Evolutionary conservation across 345 rosid species (phyloP).

Genomic region (Aurinia saxatilis): DNA sequence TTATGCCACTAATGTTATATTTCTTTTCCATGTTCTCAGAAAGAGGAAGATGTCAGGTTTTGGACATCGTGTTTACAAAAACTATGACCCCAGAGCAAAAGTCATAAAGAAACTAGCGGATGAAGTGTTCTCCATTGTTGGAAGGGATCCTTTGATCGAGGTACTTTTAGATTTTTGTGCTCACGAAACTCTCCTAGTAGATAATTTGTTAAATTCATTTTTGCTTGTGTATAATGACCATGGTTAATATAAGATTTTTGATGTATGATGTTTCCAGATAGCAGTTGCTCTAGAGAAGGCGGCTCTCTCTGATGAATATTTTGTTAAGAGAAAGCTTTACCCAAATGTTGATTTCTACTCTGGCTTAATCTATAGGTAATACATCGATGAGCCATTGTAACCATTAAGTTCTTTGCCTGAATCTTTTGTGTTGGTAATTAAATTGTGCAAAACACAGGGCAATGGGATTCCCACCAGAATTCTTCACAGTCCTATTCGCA

Average conservation of each 20-base stretch:
- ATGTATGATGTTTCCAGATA: constrained; percentile 43
- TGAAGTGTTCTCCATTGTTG: constrained; percentile 96
- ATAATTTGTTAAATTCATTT: not conserved
- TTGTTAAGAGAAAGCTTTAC: constrained; percentile 83
- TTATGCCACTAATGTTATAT: not conserved
- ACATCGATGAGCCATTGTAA: not conserved
- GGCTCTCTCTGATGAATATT: constrained; percentile 87
- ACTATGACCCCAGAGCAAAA: constrained; percentile 96
- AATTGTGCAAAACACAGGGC: constrained; percentile 42
- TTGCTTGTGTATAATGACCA: not conserved
- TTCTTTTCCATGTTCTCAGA: constrained; percentile 29
- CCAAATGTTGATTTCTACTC: constrained; percentile 99
- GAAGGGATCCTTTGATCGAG: constrained; percentile 97
- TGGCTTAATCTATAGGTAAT: constrained; percentile 86
- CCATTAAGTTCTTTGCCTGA: not conserved
- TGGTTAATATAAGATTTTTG: not conserved
- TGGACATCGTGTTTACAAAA: constrained; percentile 97
- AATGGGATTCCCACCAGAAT: constrained; percentile 97
- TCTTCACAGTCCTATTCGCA: constrained; percentile 92
- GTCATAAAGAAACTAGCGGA: constrained; percentile 86
- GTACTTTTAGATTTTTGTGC: constrained; percentile 33
- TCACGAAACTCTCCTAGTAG: not conserved
- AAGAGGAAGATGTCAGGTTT: constrained; percentile 98
- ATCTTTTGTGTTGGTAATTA: not conserved
- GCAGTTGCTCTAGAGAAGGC: constrained; percentile 94